These are phyloP conservation scores for Trichoderma virens DNA, from an alignment of 495 filamentous ascomycete genomes.

Conservation along the genomic window DNA sequence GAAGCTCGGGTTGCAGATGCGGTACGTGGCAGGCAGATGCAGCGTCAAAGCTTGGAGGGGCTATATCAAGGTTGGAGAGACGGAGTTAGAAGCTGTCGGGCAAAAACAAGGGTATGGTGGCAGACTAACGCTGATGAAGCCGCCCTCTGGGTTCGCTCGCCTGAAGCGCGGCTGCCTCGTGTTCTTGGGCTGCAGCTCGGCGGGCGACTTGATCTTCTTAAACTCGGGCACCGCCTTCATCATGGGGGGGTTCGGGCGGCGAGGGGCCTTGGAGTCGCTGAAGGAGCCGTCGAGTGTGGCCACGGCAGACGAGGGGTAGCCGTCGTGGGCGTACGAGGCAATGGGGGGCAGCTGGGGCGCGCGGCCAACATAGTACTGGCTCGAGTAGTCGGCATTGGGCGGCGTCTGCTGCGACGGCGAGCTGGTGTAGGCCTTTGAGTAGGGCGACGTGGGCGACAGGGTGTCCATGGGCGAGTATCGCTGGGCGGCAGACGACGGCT, in stretches of 20 bases:
- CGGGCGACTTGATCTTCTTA: constrained; percentile 59
- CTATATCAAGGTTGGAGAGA: constrained; percentile 33
- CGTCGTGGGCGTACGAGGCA: constrained; percentile 51
- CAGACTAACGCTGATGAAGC: constrained; percentile 87
- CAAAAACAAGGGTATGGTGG: constrained; percentile 12
- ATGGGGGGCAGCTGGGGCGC: constrained; percentile 58
- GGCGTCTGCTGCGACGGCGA: constrained; percentile 41
- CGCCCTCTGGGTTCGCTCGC: constrained; percentile 91
- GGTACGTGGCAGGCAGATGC: constrained; percentile 89
- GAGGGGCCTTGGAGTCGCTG: constrained; percentile 67
- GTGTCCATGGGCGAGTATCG: constrained; percentile 94
- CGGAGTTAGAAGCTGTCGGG: background rate
- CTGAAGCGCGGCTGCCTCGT: constrained; percentile 85
- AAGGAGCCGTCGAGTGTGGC: constrained; percentile 64
- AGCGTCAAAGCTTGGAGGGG: constrained; percentile 93
- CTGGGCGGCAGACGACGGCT: constrained; percentile 71
- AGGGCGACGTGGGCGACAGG: constrained; percentile 49
- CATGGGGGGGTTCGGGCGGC: constrained; percentile 41
- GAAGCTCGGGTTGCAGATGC: constrained; percentile 96
- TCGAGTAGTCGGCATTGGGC: constrained; percentile 39
- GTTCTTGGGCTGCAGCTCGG: constrained; percentile 73
- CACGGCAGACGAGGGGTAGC: constrained; percentile 61
- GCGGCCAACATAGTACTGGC: constrained; percentile 40
- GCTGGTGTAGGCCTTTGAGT: constrained; percentile 33
- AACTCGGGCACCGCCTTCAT: constrained; percentile 80